Conservation (phyloP, 495 filamentous ascomycete species). For the Aspergillus mulundensis region DNA sequence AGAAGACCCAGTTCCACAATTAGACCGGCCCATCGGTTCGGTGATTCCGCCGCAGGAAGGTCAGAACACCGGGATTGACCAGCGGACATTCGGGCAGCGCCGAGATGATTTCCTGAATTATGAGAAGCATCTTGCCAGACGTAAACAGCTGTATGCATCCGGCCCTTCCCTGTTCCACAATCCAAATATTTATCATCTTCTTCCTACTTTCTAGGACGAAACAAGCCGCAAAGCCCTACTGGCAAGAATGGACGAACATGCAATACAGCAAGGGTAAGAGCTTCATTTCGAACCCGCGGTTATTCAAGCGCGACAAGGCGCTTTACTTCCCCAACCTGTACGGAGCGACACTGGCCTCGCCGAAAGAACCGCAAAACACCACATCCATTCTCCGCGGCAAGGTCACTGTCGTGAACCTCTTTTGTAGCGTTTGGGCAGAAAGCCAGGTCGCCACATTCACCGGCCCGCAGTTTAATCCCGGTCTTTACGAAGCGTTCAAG, state of each 20-base stretch:
- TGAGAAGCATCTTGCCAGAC: constrained; percentile 70
- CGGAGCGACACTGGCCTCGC: constrained; percentile 64
- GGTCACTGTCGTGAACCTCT: constrained; percentile 74
- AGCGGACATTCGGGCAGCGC: constrained; percentile 59
- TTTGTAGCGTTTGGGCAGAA: constrained; percentile 80
- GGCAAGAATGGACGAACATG: constrained; percentile 86
- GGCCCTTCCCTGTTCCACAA: neutral
- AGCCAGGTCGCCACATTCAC: constrained; percentile 71
- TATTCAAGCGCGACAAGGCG: constrained; percentile 70
- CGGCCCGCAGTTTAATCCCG: constrained; percentile 58
- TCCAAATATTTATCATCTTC: neutral
- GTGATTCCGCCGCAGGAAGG: constrained; percentile 64
- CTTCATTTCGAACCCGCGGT: constrained; percentile 70
- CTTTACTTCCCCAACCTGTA: constrained; percentile 92
- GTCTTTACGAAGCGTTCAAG: constrained; percentile 50
- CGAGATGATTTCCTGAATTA: constrained; percentile 80
- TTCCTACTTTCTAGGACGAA: constrained; percentile 35
- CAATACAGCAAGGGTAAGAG: constrained; percentile 80
- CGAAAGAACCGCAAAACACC: constrained; percentile 56
- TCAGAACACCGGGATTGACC: constrained; percentile 75
- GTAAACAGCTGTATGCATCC: constrained; percentile 62
- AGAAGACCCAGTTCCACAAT: constrained; percentile 60
- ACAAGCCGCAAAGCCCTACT: constrained; percentile 76
- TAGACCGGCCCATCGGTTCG: constrained; percentile 80
- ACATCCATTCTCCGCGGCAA: constrained; percentile 65